These are phyloP conservation scores for Coix lacrymajobi DNA, from an alignment of 176 grass and related monocot genomes.

Conservation along the genomic window DNA sequence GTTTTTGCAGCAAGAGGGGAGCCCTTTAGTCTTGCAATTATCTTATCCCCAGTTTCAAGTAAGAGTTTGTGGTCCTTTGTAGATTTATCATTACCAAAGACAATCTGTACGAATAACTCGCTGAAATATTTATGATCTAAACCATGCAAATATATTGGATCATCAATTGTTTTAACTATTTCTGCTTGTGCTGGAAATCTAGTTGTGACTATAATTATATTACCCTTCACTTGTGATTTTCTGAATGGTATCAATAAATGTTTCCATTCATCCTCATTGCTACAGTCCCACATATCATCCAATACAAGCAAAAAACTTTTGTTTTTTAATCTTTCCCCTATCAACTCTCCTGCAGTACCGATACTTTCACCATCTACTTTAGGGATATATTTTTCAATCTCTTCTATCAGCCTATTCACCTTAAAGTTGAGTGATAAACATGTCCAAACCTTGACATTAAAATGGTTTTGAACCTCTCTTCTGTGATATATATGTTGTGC, in stretches of 20 bases:
- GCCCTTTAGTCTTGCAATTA: too few relatives aligned
- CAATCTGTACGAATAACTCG: not conserved
- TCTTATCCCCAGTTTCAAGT: not conserved
- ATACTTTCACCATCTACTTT: not conserved
- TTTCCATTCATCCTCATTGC: not conserved
- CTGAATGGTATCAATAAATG: not conserved
- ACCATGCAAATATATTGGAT: not conserved
- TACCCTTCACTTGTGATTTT: not conserved
- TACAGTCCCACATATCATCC: conserved; percentile 5
- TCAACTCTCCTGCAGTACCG: not conserved
- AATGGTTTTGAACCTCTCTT: not conserved
- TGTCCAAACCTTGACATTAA: conserved; percentile 17
- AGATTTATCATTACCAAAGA: not conserved
- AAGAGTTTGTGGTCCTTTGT: not conserved
- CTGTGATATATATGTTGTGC: conserved; percentile 22
- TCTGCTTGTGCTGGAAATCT: not conserved
- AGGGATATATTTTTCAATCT: not conserved
- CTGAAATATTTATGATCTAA: not conserved
- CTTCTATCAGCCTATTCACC: not conserved
- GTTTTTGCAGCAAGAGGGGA: too few relatives aligned
- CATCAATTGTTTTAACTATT: not conserved
- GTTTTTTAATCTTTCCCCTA: not conserved
- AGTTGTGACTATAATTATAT: conserved; percentile 2
- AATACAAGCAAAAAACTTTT: not conserved
- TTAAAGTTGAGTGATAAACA: conserved; percentile 26